phyloP scores from a whole-genome alignment of 108 stramenopile species.

The Mayamaea pseudoterrestris region DNA sequence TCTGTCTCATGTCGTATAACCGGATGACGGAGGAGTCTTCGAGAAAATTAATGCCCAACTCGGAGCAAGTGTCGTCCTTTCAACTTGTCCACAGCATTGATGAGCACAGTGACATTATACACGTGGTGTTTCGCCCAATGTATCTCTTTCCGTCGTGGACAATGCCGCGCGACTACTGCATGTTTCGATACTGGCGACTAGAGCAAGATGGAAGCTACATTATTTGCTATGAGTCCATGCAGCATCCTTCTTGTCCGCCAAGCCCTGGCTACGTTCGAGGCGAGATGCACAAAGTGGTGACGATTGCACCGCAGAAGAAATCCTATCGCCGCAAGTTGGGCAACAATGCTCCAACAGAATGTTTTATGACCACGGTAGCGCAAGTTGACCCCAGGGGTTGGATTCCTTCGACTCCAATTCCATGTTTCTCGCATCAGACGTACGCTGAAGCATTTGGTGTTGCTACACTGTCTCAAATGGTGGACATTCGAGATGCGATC shows the following conservation, averaged over 20 bases:
- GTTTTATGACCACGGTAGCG: conserved; percentile 70
- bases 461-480: conserved; percentile 64
- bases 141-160: conserved; percentile 87
- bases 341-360: conserved; percentile 30
- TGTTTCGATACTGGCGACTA: conserved; percentile 81
- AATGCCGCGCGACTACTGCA: conserved; percentile 77
- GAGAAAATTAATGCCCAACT: conserved; percentile 26
- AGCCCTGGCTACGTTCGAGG: conserved; percentile 68
- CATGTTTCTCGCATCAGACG: conserved; percentile 38
- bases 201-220: conserved; percentile 83
- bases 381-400: conserved; percentile 89
- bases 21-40: conserved; percentile 16
- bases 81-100: conserved; percentile 76
- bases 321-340: conserved; percentile 6
- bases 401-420: conserved; percentile 47
- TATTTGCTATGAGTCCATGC: conserved; percentile 67
- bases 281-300: conserved; percentile 72
- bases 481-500: conserved; percentile 78
- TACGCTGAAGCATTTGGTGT: conserved; percentile 73
- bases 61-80: conserved; percentile 60
- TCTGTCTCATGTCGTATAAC: conserved; percentile 68
- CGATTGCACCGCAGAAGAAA: conserved; percentile 52
- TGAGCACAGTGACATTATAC: conserved; percentile 83
- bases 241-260: conserved; percentile 66
- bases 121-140: conserved; percentile 67